These are phyloP conservation scores for Ogataea degrootiae DNA, from an alignment of 805 yeast species.

Conservation along the genomic window DNA sequence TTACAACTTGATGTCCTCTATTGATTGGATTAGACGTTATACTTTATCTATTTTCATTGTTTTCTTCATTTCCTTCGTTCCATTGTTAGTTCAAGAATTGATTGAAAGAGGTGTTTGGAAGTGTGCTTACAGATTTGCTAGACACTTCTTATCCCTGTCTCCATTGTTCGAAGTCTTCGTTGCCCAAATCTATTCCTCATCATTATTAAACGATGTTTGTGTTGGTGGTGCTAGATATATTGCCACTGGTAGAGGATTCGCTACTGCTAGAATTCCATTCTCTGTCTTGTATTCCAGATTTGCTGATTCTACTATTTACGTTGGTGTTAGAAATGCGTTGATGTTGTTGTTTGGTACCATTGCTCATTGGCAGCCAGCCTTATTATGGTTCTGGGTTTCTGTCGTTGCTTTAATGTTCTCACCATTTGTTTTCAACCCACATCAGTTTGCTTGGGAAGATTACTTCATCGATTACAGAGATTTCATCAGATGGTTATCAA, in stretches of 20 bases:
- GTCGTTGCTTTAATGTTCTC: conserved; percentile 82
- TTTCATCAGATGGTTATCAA: conserved; percentile 83
- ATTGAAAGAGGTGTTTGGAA: conserved; percentile 80
- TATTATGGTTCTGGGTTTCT: conserved; percentile 97
- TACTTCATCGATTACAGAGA: conserved; percentile 95
- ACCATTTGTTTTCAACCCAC: conserved; percentile 95
- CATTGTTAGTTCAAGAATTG: conserved; percentile 73
- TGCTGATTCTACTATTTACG: conserved; percentile 77
- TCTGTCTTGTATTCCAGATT: conserved; percentile 70
- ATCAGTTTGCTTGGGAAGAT: conserved; percentile 94
- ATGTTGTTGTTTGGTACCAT: conserved; percentile 70
- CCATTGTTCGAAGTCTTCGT: conserved; percentile 83
- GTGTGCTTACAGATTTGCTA: conserved; percentile 62
- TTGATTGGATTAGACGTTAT: conserved; percentile 80
- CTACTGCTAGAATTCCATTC: conserved; percentile 75
- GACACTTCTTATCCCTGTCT: conserved; percentile 66
- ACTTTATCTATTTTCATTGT: conserved; percentile 78
- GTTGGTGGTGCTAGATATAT: conserved; percentile 87
- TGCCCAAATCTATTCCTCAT: conserved; percentile 71
- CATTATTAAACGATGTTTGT: conserved; percentile 64
- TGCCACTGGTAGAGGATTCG: conserved; percentile 84
- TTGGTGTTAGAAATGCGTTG: conserved; percentile 76
- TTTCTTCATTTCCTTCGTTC: conserved; percentile 74
- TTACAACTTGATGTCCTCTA: conserved; percentile 66
- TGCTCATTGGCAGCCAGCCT: conserved; percentile 86